Evolutionary conservation across 805 yeast genomes (phyloP).

Genomic region (Myxozyma neotropica): DNA sequence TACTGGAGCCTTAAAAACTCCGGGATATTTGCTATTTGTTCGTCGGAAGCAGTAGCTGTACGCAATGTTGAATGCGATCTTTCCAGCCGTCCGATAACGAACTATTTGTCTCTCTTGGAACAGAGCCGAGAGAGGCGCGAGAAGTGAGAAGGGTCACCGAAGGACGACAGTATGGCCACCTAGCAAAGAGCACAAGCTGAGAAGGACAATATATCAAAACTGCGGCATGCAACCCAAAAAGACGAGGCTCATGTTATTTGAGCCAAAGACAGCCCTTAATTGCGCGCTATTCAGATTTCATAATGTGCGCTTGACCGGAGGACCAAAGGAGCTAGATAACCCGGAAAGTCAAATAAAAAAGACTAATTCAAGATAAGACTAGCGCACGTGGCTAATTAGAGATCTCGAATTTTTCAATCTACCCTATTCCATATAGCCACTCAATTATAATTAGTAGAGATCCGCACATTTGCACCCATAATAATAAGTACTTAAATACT

Average conservation of each 20-base stretch:
- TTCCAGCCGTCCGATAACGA: not conserved
- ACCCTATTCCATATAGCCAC: no score
- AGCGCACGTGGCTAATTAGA: not conserved
- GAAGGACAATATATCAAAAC: no score
- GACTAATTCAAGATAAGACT: not conserved
- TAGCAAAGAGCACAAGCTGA: no score
- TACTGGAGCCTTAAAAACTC: not conserved
- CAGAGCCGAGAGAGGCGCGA: no score
- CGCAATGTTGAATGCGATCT: not conserved
- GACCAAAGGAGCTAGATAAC: slow-evolving; percentile 11
- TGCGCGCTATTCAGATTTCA: not conserved
- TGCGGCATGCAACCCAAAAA: no score
- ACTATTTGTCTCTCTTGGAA: not conserved
- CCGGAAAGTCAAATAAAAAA: not conserved
- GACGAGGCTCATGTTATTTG: not conserved
- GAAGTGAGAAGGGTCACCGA: no score
- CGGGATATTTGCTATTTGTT: not conserved
- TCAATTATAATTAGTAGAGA: no score
- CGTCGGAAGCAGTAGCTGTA: not conserved
- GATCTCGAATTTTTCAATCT: no score
- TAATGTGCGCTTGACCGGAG: not conserved
- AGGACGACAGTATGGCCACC: no score
- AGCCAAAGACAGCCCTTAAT: not conserved
- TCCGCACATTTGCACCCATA: not conserved
- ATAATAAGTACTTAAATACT: not conserved